phyloP scores from a whole-genome alignment of 139 green algal species.

The Haematococcus sp. region DNA sequence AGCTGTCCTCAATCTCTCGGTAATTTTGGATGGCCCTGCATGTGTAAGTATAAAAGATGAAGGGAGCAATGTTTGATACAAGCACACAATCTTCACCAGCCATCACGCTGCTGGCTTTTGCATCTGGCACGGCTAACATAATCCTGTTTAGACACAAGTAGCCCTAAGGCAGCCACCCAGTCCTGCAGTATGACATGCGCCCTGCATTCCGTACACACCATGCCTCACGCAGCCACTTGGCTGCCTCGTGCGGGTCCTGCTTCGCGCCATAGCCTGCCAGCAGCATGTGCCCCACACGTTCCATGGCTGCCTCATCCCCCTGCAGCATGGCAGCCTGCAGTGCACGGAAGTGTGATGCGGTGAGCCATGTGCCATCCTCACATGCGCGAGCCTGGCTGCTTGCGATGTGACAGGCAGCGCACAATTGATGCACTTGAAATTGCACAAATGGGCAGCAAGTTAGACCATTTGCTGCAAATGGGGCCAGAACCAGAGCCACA shows the following conservation, averaged over 20 bases:
- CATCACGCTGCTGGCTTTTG: too few relatives aligned
- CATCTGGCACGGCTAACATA: too few relatives aligned
- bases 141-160: too few relatives aligned
- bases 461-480: too few relatives aligned
- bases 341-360: background rate
- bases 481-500: too few relatives aligned
- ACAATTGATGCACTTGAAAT: too few relatives aligned
- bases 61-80: too few relatives aligned
- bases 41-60: background rate
- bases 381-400: background rate
- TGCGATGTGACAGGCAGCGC: too few relatives aligned
- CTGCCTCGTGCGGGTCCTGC: conserved; percentile 17
- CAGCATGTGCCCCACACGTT: conserved; percentile 37
- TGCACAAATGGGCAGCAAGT: too few relatives aligned
- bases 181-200: background rate
- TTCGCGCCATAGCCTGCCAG: conserved; percentile 29
- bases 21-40: conserved; percentile 11
- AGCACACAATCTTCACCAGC: too few relatives aligned
- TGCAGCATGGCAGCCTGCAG: conserved; percentile 6
- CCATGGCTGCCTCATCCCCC: conserved; percentile 26
- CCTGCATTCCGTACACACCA: conserved; percentile 21
- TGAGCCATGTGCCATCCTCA: too few relatives aligned
- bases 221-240: conserved; percentile 29
- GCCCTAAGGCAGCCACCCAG: too few relatives aligned
- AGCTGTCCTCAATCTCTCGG: background rate